Percentiles rank a stretch among this genome's conserved stretches.
Evolutionary conservation across 2,329 filamentous ascomycete species (phyloP).

Genomic region (Cephalotrichum gorgonifer): DNA sequence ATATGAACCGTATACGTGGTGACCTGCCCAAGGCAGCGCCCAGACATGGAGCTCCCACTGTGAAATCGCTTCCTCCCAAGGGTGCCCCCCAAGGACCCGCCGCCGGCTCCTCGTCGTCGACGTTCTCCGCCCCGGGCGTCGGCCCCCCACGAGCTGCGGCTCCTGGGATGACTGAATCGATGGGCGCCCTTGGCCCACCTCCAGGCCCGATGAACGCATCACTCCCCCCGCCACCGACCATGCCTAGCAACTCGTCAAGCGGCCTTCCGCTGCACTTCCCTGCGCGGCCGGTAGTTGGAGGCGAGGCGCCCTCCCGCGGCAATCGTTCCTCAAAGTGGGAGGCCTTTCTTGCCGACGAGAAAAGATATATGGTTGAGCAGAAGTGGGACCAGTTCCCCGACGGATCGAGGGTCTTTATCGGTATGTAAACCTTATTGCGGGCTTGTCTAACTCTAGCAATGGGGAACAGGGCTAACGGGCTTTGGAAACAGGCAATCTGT

Average conservation of each 20-base stretch:
- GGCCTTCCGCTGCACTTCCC: background rate
- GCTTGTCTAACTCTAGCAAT: too few relatives aligned
- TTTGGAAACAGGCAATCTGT: slow-evolving; percentile 79
- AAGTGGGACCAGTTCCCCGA: slow-evolving; percentile 74
- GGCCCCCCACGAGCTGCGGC: background rate
- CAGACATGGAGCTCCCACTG: background rate
- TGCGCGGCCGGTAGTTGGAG: background rate
- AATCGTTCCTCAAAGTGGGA: slow-evolving; percentile 26
- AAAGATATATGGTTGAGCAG: slow-evolving; percentile 64
- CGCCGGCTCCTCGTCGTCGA: background rate
- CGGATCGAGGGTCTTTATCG: slow-evolving; percentile 71
- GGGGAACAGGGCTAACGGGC: slow-evolving; percentile 15
- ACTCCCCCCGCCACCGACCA: background rate
- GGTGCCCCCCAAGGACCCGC: background rate
- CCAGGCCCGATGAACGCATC: slow-evolving; percentile 1
- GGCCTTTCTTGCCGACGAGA: slow-evolving; percentile 61
- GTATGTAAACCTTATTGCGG: slow-evolving; percentile 37
- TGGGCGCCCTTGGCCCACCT: slow-evolving; percentile 3
- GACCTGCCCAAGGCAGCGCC: background rate
- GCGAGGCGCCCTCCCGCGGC: background rate
- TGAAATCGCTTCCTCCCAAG: background rate
- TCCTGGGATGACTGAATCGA: slow-evolving; percentile 1
- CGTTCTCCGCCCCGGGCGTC: background rate
- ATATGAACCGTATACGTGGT: slow-evolving; percentile 4
- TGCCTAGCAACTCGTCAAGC: background rate